Evolutionary conservation across 176 grass and related monocot species (phyloP), one percentile per base, ranked within the genome.

Genomic region (Avena insularis): DNA sequence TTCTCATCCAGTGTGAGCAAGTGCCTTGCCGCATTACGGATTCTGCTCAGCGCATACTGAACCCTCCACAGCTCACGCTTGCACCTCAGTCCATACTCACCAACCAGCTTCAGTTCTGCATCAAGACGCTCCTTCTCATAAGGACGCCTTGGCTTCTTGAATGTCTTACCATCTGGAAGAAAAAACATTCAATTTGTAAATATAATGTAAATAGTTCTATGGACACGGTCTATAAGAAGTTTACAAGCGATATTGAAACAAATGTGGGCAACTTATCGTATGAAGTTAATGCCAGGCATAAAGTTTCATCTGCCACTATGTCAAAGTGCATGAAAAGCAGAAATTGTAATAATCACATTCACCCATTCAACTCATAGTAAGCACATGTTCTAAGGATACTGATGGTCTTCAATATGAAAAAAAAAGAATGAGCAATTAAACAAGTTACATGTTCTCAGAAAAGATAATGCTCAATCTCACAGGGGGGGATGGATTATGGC

Each of bases 61-160:
- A 94, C 92, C 61, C 92, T 84, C 92, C 89, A 94, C 4, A 94
- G 84, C 76, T 91, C 89, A 75, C 92, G 92, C 86, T 94, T 94
- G 78, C 92, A 94, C 90, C 90, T 89, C 64, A 94, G 82, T 16
- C 92, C 92, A 46, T 94, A 94, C 87, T 94, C 92, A 72, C 92
- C 92, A 0, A 94, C 92, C 16, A 92, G 84, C 85, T 94, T 94
- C 50, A 94, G 77, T 46, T 94, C 92, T 13, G 92, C 90, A 2
- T 91, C 90, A 50, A 94, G 87, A 53, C 92, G 92, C 82, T 94
- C 92, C 92, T 94, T 94, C 92, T 94, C 90, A 58, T 92, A 94
- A 55, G 92, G 90, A 65, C 92, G 90, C 59, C 90, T 86, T 38
- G 90, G 92, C 29, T 94, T 94, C 92, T 92, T 94, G 85, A 92